phyloP scores from a whole-genome alignment of 1,139 yeast species.

The Lodderomyces jiufengensis region DNA sequence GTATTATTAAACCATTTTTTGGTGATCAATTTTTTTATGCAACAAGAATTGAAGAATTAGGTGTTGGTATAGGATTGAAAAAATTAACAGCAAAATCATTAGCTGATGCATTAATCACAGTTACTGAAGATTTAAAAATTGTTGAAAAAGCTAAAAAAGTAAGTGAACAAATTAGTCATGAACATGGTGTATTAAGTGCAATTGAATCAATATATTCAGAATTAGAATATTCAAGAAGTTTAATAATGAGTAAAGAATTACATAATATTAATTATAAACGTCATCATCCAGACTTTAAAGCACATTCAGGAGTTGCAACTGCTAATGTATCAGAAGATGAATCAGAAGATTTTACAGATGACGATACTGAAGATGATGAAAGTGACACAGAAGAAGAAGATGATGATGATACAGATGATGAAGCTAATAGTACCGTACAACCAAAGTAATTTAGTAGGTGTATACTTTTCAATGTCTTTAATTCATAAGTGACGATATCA shows the following conservation, averaged over 20 bases:
- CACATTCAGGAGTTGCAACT: constrained; percentile 25
- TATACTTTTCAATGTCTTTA: neutral
- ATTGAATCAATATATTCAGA: constrained; percentile 74
- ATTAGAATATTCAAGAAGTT: constrained; percentile 67
- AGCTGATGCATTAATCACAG: constrained; percentile 64
- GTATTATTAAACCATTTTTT: constrained; percentile 88
- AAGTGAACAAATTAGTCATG: constrained; percentile 60
- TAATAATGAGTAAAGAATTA: constrained; percentile 27
- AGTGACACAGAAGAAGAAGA: constrained; percentile 8
- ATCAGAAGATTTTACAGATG: constrained; percentile 14
- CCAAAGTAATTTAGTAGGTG: too few relatives aligned
- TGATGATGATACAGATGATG: neutral
- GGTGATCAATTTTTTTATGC: constrained; percentile 97
- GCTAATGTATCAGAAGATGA: constrained; percentile 23
- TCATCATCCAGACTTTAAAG: constrained; percentile 19
- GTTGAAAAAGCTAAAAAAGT: constrained; percentile 60
- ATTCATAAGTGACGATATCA: too few relatives aligned
- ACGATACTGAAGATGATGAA: constrained; percentile 14
- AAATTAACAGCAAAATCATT: constrained; percentile 64
- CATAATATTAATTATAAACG: constrained; percentile 22
- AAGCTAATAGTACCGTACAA: neutral
- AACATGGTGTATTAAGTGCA: constrained; percentile 78
- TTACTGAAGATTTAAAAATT: constrained; percentile 63
- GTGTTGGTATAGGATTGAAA: constrained; percentile 74
- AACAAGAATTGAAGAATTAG: constrained; percentile 78